Evolutionary conservation across 2,329 filamentous ascomycete species (phyloP), one percentile per base, ranked within the genome.

Genomic region (Pseudogymnoascus destructans): DNA sequence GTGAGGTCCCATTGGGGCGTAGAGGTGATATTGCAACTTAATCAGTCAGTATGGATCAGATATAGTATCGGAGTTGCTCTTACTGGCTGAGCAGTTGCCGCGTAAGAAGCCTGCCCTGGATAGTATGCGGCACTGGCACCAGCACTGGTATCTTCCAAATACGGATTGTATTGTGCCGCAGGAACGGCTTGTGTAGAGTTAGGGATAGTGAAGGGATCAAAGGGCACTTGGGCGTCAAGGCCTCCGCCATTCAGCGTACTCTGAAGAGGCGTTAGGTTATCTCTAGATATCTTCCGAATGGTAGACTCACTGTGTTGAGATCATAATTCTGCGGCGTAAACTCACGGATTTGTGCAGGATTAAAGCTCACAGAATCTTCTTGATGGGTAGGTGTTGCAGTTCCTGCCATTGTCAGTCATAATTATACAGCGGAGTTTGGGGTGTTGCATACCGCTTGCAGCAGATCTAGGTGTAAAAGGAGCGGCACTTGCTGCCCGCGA

Each of bases 401-500:
- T 19, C 64, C 74, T 73, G 64, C 40, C 27, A 42, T 5, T 59
- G 38, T 60, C 40, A 57, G 21, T 36, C 49, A 35, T 58, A 35
- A 13, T 11, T 27, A 6, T 32, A 55, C 36, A 13, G 11, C n/a
- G 15, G 57, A 17, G 36, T 32, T 30, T 55, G 30, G n/a, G 21
- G 19, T 55, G 30, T 58, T 60, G 57, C 60, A 62, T 64, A 70
- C 67, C 68, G 67, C 69, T 69, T 21, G 66, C 64, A 55, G 73
- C 69, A 60, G 77, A 82, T 66, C 87, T 80, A 32, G 89, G 89
- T 15, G 87, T 93, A 66, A 95, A 95, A 3, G 88, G 84, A 17
- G 89, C 87, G 19, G 92, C 93, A 70, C 81, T 93, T n/a, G 87
- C 91, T 58, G 89, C 87, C 72, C 95, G 90, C 1, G 90, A 89